phyloP scores from a whole-genome alignment of 2,329 filamentous ascomycete genomes.

The Coniella lustricola region DNA sequence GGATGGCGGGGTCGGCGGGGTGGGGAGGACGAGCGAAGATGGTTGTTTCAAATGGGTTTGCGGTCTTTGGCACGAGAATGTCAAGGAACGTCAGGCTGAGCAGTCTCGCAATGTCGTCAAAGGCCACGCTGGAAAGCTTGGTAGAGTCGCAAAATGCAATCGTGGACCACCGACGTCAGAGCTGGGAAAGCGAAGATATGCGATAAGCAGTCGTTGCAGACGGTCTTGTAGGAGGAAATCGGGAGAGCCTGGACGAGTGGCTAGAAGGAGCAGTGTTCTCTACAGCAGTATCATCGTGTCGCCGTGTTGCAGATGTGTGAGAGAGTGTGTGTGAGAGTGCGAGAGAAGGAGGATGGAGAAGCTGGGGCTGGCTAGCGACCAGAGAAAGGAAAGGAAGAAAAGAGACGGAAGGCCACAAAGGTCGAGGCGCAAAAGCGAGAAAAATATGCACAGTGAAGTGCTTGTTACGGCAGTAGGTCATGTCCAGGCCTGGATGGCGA shows the following conservation, averaged over 20 bases:
- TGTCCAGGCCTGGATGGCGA: background rate
- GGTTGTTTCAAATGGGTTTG: background rate
- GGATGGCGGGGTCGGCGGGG: background rate
- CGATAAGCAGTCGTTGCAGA: constrained; percentile 7
- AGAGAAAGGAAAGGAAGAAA: no score
- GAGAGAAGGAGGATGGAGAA: background rate
- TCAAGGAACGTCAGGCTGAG: background rate
- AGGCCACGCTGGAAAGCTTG: background rate
- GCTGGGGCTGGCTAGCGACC: no score
- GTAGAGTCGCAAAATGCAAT: background rate
- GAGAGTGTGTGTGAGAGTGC: background rate
- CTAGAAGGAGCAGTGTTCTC: constrained; percentile 2
- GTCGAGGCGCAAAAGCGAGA: constrained; percentile 4
- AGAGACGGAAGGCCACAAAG: background rate
- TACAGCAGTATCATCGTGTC: constrained; percentile 13
- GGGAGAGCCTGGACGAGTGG: background rate
- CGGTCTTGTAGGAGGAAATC: background rate
- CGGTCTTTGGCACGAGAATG: background rate
- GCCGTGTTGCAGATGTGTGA: background rate
- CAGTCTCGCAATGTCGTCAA: background rate
- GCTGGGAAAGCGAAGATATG: constrained; percentile 22
- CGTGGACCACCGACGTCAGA: constrained; percentile 14
- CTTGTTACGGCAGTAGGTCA: background rate
- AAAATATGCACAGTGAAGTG: constrained; percentile 4
- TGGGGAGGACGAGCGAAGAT: no score